phyloP scores from a whole-genome alignment of 2,329 filamentous ascomycete genomes.

The Biscogniauxia sp. region DNA sequence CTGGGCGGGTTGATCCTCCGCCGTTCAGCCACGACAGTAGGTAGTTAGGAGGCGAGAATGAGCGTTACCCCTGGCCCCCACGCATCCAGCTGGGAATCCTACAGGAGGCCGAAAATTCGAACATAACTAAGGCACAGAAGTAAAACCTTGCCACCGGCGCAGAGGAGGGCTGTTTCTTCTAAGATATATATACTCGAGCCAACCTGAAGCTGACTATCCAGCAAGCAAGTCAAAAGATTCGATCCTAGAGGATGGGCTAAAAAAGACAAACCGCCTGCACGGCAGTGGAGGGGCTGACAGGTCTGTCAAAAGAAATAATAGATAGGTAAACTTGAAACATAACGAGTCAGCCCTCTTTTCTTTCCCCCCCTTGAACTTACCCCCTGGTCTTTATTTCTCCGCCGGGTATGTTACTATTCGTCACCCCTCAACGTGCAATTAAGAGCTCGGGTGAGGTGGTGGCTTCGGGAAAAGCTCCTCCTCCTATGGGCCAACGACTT shows the following conservation, averaged over 20 bases:
- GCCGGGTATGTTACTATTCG: neutral
- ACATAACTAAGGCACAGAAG: neutral
- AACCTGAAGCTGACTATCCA: neutral
- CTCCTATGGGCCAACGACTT: too few species aligned
- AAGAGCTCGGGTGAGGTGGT: too few species aligned
- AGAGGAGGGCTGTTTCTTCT: too few species aligned
- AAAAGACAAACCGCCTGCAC: neutral
- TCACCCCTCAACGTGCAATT: neutral
- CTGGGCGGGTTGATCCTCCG: neutral
- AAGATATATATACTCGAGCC: neutral
- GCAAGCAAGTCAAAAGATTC: neutral
- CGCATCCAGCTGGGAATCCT: neutral
- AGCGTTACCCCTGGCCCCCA: neutral
- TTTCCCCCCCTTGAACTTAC: too few species aligned
- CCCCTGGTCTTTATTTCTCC: neutral
- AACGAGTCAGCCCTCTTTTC: neutral
- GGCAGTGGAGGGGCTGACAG: neutral
- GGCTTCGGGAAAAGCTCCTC: too few species aligned
- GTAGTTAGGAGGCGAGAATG: neutral
- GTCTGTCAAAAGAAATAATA: neutral
- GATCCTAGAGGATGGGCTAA: neutral
- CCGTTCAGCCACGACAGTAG: neutral
- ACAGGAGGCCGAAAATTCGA: neutral
- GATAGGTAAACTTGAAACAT: neutral
- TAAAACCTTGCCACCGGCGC: neutral